Conservation (phyloP, 257 asterid genomes). For the Ilex asprella region DNA sequence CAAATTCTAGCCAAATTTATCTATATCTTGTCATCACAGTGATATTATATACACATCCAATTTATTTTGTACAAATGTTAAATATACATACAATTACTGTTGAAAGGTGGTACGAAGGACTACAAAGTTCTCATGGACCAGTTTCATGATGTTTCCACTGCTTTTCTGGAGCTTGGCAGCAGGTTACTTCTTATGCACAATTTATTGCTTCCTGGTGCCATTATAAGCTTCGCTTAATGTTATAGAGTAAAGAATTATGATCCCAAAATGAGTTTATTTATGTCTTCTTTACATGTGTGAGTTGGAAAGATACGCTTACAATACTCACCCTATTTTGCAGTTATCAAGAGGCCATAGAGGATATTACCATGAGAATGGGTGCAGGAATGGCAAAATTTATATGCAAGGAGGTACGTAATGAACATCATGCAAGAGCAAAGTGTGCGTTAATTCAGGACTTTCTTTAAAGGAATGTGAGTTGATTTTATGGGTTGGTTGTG, state of each 20-base stretch:
- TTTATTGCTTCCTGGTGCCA: no score
- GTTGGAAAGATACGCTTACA: background rate
- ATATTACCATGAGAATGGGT: slow-evolving; percentile 96
- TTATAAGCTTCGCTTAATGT: no score
- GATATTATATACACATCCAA: slow-evolving; percentile 2
- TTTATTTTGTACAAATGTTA: slow-evolving; percentile 1
- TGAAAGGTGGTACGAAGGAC: slow-evolving; percentile 79
- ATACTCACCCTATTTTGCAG: slow-evolving; percentile 36
- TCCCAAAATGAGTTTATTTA: no score
- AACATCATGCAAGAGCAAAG: no score
- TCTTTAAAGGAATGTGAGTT: no score
- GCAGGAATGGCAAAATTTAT: slow-evolving; percentile 99
- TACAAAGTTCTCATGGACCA: slow-evolving; percentile 94
- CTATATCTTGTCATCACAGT: background rate
- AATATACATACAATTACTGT: slow-evolving; percentile 11
- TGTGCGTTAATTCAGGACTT: no score
- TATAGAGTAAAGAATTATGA: no score
- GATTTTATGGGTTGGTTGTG: no score
- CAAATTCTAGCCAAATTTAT: no score
- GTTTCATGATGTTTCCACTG: slow-evolving; percentile 83
- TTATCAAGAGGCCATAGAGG: slow-evolving; percentile 92
- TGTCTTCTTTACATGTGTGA: background rate
- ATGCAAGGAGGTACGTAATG: slow-evolving; percentile 73
- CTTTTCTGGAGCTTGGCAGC: slow-evolving; percentile 78
- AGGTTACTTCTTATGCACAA: slow-evolving; percentile 27